phyloP scores from a whole-genome alignment of 306 rosid genomes.

The Pyrus bretschneideri region DNA sequence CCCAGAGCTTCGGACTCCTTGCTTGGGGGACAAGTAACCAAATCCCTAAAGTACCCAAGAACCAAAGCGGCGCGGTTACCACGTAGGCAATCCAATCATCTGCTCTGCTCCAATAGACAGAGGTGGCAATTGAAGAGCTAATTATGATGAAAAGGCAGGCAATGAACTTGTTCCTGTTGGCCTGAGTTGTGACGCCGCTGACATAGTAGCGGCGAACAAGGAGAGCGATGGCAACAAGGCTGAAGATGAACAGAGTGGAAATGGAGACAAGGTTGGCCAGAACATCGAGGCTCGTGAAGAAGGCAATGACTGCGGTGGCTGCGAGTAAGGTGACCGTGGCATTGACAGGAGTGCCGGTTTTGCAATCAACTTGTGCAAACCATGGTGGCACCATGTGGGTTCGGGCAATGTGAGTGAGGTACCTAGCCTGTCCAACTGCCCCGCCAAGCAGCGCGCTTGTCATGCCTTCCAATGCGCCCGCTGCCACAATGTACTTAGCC shows the following conservation, averaged over 20 bases:
- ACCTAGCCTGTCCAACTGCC: conserved; percentile 77
- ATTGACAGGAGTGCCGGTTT: conserved; percentile 65
- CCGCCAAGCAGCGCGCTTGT: conserved; percentile 62
- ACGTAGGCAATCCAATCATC: conserved; percentile 44
- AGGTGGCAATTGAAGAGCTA: conserved; percentile 37
- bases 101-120: conserved; percentile 29
- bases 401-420: conserved; percentile 78
- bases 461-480: conserved; percentile 82
- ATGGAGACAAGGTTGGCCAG: conserved; percentile 61
- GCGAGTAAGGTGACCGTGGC: conserved; percentile 58
- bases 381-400: conserved; percentile 90
- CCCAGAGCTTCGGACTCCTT: conserved; percentile 60
- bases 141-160: conserved; percentile 29
- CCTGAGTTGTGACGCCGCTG: conserved; percentile 36
- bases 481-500: conserved; percentile 81
- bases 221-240: conserved; percentile 66
- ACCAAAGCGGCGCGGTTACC: conserved; percentile 43
- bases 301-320: conserved; percentile 53
- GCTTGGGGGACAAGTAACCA: conserved; percentile 53
- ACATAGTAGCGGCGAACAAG: conserved; percentile 63
- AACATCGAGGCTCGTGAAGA: conserved; percentile 51
- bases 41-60: conserved; percentile 35
- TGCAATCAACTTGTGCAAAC: conserved; percentile 58
- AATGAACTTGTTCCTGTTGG: conserved; percentile 33
- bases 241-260: conserved; percentile 66